phyloP scores from a whole-genome alignment of 345 rosid species.

The Eucalyptus decipiens region DNA sequence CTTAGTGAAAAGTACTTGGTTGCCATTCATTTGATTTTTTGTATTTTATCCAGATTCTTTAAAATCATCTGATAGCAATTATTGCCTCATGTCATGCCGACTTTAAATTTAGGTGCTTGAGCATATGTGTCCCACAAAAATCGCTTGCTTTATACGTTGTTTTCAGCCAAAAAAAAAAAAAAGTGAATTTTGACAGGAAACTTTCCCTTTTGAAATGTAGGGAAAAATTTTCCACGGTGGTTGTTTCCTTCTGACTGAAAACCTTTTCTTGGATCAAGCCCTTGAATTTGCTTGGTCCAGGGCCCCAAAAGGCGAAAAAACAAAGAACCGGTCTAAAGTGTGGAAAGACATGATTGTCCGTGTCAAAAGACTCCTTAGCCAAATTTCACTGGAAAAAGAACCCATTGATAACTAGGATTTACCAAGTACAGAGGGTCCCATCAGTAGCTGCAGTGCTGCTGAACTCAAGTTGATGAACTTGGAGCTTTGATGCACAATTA shows the following conservation, averaged over 20 bases:
- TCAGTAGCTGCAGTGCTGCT: background rate
- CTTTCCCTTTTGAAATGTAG: background rate
- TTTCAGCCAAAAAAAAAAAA: background rate
- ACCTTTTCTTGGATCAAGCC: background rate
- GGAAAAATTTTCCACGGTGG: background rate
- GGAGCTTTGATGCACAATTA: background rate
- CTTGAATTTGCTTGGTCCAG: background rate
- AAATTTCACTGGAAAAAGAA: background rate
- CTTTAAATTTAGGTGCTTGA: background rate
- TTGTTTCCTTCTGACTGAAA: background rate
- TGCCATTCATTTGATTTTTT: background rate
- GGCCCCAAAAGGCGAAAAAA: background rate
- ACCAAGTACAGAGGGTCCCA: background rate
- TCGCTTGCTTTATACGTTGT: background rate
- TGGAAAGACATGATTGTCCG: background rate
- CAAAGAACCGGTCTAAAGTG: background rate
- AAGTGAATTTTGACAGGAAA: background rate
- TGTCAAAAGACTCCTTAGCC: background rate
- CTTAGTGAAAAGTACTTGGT: background rate
- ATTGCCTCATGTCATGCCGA: background rate
- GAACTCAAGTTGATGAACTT: background rate
- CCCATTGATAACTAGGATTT: background rate
- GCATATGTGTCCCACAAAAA: background rate
- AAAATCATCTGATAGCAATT: background rate
- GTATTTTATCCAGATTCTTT: background rate